Conservation (phyloP, 345 rosid genomes). For the Luvunga scandens region DNA sequence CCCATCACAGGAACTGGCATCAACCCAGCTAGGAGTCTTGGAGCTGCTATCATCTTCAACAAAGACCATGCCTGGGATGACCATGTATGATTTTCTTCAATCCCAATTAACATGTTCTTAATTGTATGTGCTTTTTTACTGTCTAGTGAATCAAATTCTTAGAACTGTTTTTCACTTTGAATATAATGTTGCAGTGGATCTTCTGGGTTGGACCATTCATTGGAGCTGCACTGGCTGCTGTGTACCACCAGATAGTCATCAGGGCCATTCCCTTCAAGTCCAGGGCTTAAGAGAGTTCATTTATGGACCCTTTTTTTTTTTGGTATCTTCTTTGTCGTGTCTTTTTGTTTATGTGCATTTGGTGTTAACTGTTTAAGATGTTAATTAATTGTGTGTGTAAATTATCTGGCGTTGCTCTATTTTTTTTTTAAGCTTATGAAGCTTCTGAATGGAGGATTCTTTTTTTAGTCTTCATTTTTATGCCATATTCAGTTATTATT, state of each 20-base stretch:
- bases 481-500: too few relatives aligned
- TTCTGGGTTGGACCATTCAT: slow-evolving; percentile 81
- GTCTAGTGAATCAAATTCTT: background rate
- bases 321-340: slow-evolving; percentile 1
- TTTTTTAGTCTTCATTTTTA: background rate
- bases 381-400: slow-evolving; percentile 37
- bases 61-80: slow-evolving; percentile 54
- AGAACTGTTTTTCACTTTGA: background rate
- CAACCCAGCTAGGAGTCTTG: slow-evolving; percentile 74
- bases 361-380: slow-evolving; percentile 8
- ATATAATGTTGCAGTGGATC: slow-evolving; percentile 45
- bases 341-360: background rate
- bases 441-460: slow-evolving; percentile 21
- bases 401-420: slow-evolving; percentile 19
- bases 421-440: too few relatives aligned
- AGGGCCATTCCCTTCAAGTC: slow-evolving; percentile 72
- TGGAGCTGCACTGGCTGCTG: slow-evolving; percentile 75
- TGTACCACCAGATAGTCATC: slow-evolving; percentile 67
- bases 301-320: background rate
- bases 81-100: slow-evolving; percentile 26
- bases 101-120: background rate
- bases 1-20: slow-evolving; percentile 74
- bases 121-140: background rate
- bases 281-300: slow-evolving; percentile 29
- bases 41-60: slow-evolving; percentile 66